These are phyloP conservation scores for Physaria fendleri DNA, from an alignment of 345 rosid species.

Conservation along the genomic window DNA sequence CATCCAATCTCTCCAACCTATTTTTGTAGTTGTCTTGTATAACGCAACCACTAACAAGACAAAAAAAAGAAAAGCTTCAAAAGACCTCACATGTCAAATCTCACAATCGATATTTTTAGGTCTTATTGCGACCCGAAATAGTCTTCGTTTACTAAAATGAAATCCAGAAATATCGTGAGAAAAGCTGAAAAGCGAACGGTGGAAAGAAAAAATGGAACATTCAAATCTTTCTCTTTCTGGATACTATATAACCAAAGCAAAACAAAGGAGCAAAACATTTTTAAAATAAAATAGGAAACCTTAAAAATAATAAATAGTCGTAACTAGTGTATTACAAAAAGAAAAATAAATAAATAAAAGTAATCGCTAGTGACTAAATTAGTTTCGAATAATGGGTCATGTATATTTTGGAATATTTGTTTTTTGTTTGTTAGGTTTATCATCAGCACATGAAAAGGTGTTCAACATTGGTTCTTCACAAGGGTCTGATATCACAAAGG, in stretches of 20 bases:
- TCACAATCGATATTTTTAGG: too few relatives aligned
- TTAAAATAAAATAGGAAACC: not conserved
- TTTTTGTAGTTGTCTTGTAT: too few relatives aligned
- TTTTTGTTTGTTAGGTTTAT: constrained; percentile 20
- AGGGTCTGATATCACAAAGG: constrained; percentile 26
- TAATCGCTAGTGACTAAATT: constrained; percentile 7
- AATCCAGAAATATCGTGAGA: not conserved
- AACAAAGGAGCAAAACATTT: not conserved
- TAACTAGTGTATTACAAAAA: constrained; percentile 7
- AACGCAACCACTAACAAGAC: too few relatives aligned
- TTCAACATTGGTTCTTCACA: constrained; percentile 9
- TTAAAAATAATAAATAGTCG: not conserved
- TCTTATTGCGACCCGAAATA: not conserved
- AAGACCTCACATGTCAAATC: too few relatives aligned
- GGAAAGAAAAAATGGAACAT: not conserved
- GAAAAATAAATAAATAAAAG: not conserved
- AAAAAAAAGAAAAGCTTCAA: too few relatives aligned
- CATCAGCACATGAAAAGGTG: constrained; percentile 22
- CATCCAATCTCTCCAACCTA: too few relatives aligned
- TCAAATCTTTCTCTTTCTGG: not conserved
- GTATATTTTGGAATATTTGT: constrained; percentile 2
- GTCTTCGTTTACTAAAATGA: too few relatives aligned
- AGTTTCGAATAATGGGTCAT: constrained; percentile 13
- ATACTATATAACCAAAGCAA: constrained; percentile 14
- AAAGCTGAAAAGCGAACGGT: constrained; percentile 1